Evolutionary conservation across 768 basidiomycete species (phyloP).

Genomic region (Collybia nuda): DNA sequence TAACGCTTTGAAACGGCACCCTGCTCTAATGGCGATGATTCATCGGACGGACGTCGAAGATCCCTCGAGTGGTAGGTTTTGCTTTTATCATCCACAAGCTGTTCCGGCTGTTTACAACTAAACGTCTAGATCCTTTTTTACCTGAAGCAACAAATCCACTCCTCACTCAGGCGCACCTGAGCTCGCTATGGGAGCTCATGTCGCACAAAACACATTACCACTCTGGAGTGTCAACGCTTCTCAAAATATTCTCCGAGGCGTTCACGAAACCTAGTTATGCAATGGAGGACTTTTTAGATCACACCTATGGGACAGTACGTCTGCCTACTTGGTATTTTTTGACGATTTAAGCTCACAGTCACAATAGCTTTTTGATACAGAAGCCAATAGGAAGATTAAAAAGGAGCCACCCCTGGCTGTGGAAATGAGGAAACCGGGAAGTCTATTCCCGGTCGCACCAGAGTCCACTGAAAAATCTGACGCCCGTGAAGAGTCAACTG

Average conservation of each 20-base stretch:
- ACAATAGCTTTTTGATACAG: conserved; percentile 81
- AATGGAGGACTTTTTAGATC: conserved; percentile 96
- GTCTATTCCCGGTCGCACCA: conserved; percentile 20
- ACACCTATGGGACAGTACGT: conserved; percentile 81
- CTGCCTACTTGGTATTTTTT: background rate
- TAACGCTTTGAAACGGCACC: conserved; percentile 90
- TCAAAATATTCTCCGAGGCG: conserved; percentile 82
- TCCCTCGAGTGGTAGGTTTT: conserved; percentile 30
- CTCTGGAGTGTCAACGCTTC: conserved; percentile 81
- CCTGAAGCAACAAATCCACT: conserved; percentile 68
- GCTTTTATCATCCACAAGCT: background rate
- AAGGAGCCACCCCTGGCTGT: conserved; percentile 67
- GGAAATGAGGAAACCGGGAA: conserved; percentile 33
- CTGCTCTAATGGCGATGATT: conserved; percentile 90
- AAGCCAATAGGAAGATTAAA: conserved; percentile 75
- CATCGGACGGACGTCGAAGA: conserved; percentile 56
- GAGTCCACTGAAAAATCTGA: background rate
- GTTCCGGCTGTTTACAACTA: background rate
- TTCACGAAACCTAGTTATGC: conserved; percentile 92
- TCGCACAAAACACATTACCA: conserved; percentile 84
- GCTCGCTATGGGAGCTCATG: conserved; percentile 91
- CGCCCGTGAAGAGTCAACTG: background rate
- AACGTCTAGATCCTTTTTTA: conserved; percentile 64
- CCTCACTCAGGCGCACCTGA: conserved; percentile 76
- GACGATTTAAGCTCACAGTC: conserved; percentile 3